A percentile compares a stretch with the other conserved stretches of the same genome.
Evolutionary conservation across 257 asterid genomes (phyloP).

Genomic region (Nicotiana attenuata): DNA sequence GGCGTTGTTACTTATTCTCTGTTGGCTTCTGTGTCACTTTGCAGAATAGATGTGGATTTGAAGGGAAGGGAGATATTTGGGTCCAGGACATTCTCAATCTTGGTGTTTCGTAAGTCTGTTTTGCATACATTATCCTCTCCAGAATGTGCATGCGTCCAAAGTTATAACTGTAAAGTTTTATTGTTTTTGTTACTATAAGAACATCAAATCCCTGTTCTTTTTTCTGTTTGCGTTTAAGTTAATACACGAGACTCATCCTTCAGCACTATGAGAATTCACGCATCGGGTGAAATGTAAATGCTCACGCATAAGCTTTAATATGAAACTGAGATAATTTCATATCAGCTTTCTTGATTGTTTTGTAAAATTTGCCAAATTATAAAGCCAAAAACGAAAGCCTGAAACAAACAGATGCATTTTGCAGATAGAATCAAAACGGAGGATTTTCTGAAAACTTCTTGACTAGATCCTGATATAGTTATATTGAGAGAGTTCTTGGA

Average conservation of each 20-base stretch:
- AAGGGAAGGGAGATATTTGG: slow-evolving; percentile 96
- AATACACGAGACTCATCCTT: background rate
- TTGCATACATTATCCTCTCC: background rate
- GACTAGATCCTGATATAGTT: background rate
- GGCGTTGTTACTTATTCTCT: background rate
- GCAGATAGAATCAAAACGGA: background rate
- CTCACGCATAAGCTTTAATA: background rate
- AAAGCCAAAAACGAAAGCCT: background rate
- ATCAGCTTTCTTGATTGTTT: background rate
- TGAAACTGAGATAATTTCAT: background rate
- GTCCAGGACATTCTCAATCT: slow-evolving; percentile 85
- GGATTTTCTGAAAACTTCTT: background rate
- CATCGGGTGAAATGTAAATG: background rate
- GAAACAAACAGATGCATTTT: background rate
- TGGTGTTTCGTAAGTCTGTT: slow-evolving; percentile 77
- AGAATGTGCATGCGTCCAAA: background rate
- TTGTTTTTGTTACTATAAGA: background rate
- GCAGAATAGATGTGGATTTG: slow-evolving; percentile 99
- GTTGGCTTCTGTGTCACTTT: slow-evolving; percentile 9
- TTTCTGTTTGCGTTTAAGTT: background rate
- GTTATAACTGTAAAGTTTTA: background rate
- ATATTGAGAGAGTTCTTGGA: background rate
- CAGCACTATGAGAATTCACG: background rate
- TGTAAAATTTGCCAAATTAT: background rate
- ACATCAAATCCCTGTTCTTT: background rate